Base-by-base conservation (phyloP, 148 eudicot species). In the Persicaria tinctoria region DNA sequence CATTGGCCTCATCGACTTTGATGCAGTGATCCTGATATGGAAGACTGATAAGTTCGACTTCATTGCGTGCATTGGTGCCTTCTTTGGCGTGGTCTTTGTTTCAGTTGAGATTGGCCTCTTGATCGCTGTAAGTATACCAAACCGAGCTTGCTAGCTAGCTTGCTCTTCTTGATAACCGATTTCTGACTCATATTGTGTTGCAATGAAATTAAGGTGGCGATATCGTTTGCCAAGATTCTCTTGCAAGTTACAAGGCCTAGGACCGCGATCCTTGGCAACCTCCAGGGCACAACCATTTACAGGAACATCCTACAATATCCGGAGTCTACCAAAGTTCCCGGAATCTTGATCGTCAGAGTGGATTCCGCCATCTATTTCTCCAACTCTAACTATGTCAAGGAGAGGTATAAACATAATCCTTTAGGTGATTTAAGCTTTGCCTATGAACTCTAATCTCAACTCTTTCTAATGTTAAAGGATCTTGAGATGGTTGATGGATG, bases 361-460 rank as follows among this genome's bases (percentile, higher is more conserved):
- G 98, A 94, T 82, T 89, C 98, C 18, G 88, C 97, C 4, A 90
- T 94, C 49, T 94, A 94, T 80, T 94, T 94, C 62, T 91, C 98
- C 41, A 94, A 94, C 70, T 90, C 95, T 8, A 91, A 87, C 76
- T 94, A 94, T 54, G 50, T 94, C 16, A 88, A 86, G 77, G 98
- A 94, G 74, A 94, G 98, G 98, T 93, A 89, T 48, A 8, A 2
- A 1, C 3, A 32, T 32, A 32, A 46, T 27, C 1, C 20, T 32
- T 32, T 32, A 32, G 41, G 0, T 32, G 41, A 0, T 32, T 32
- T 32, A 1, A 32, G 3, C 41, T 32, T 9, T 74, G 7, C 44
- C 10, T 55, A 55, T 55, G 6, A 55, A 57, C 27, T 57, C 32
- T 17, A 57, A 57, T 16, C 1, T 57, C 2, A 17, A 7, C 0